These are phyloP conservation scores for Penicillium oxalicum DNA, from an alignment of 2,329 filamentous ascomycete genomes.

Conservation along the genomic window DNA sequence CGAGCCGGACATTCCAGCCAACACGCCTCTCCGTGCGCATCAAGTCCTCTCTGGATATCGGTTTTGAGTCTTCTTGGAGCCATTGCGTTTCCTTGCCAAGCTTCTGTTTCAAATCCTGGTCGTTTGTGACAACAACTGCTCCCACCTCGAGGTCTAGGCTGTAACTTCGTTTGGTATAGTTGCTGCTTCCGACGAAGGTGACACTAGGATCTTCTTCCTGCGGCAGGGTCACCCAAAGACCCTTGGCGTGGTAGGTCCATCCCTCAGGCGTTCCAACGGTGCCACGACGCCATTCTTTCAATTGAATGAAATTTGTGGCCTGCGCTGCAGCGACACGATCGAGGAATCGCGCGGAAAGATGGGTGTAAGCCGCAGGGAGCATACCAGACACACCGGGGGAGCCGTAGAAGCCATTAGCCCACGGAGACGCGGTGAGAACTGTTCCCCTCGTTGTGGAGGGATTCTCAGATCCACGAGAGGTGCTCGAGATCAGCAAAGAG, in stretches of 20 bases:
- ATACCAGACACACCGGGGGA: constrained; percentile 84
- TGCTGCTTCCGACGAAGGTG: constrained; percentile 82
- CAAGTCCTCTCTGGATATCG: constrained; percentile 71
- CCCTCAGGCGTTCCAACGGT: constrained; percentile 73
- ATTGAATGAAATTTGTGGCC: constrained; percentile 54
- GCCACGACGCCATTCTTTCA: constrained; percentile 85
- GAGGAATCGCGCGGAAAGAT: constrained; percentile 77
- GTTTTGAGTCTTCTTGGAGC: constrained; percentile 67
- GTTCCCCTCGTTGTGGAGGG: constrained; percentile 54
- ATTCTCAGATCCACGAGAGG: constrained; percentile 33
- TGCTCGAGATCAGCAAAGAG: constrained; percentile 68
- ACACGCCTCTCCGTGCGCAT: constrained; percentile 76
- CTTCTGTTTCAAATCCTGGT: constrained; percentile 63
- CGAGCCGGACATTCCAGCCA: constrained; percentile 73
- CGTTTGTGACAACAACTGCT: constrained; percentile 73
- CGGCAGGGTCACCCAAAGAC: constrained; percentile 71
- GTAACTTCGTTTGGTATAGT: constrained; percentile 94
- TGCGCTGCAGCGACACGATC: constrained; percentile 52
- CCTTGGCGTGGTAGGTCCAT: constrained; percentile 98
- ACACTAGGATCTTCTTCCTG: constrained; percentile 63
- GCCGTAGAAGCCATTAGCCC: constrained; percentile 92
- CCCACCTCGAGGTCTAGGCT: constrained; percentile 87
- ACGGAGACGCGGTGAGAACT: constrained; percentile 85
- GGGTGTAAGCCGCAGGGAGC: constrained; percentile 84
- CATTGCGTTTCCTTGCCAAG: constrained; percentile 75